Conservation (phyloP, 441 rosid species). For the Brassica balearica region DNA sequence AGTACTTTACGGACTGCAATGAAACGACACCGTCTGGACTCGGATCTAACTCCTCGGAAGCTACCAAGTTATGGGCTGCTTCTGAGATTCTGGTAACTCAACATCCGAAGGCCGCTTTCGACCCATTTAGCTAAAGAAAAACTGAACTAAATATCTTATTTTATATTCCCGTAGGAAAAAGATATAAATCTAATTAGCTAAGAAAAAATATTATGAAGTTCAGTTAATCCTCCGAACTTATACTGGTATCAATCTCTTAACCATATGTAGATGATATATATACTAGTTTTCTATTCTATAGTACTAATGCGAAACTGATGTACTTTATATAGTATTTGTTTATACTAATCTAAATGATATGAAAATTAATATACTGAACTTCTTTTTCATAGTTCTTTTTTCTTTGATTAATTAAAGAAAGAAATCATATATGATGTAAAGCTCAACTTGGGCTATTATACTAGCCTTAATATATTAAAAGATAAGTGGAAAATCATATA, state of each 20-base stretch:
- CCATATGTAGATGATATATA: slow-evolving; percentile 4
- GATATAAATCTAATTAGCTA: slow-evolving; percentile 8
- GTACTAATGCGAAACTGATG: slow-evolving; percentile 20
- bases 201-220: slow-evolving; percentile 13
- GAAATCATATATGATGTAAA: slow-evolving; percentile 16
- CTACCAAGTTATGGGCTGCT: slow-evolving; percentile 75
- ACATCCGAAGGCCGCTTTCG: slow-evolving; percentile 57
- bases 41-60: slow-evolving; percentile 71
- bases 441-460: slow-evolving; percentile 25
- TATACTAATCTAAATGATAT: slow-evolving; percentile 11
- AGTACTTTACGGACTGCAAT: slow-evolving; percentile 84
- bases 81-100: slow-evolving; percentile 76
- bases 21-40: slow-evolving; percentile 73
- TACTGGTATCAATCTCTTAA: slow-evolving; percentile 15
- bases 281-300: slow-evolving; percentile 4
- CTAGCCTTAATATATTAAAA: neutral
- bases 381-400: neutral
- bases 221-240: slow-evolving; percentile 15
- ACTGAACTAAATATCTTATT: slow-evolving; percentile 7
- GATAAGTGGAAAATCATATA: slow-evolving; percentile 32
- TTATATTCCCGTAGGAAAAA: slow-evolving; percentile 24
- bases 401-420: neutral
- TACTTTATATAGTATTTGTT: slow-evolving; percentile 32
- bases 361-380: neutral
- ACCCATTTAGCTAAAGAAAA: slow-evolving; percentile 37